phyloP scores from a whole-genome alignment of 164 flowering plant species.

The Tinospora cordifolia region DNA sequence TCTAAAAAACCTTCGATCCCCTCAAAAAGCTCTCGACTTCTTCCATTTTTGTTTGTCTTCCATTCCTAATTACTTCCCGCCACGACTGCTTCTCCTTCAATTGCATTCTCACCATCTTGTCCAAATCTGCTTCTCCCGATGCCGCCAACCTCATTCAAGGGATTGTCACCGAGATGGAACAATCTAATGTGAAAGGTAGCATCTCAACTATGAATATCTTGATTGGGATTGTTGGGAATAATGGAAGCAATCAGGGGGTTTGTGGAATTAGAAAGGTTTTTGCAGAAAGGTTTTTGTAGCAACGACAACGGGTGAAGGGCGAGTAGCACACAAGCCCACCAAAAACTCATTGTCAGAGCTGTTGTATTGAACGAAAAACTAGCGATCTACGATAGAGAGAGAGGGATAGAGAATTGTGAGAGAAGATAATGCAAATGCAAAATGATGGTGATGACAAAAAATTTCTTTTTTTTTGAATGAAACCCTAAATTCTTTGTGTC shows the following conservation, averaged over 20 bases:
- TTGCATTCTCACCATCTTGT: slow-evolving; percentile 49
- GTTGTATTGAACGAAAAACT: too few relatives aligned
- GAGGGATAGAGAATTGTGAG: too few relatives aligned
- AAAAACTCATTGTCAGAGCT: too few relatives aligned
- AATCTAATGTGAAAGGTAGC: slow-evolving; percentile 35
- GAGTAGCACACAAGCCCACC: too few relatives aligned
- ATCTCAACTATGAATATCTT: slow-evolving; percentile 78
- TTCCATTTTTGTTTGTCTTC: slow-evolving; percentile 52
- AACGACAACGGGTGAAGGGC: too few relatives aligned
- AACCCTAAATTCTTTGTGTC: too few relatives aligned
- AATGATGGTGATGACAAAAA: too few relatives aligned
- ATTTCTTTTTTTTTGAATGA: too few relatives aligned
- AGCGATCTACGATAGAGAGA: too few relatives aligned
- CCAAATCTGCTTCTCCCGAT: slow-evolving; percentile 32
- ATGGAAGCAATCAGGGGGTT: slow-evolving; percentile 29
- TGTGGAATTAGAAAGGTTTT: slow-evolving; percentile 27
- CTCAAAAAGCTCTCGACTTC: slow-evolving; percentile 54
- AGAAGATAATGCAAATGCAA: too few relatives aligned
- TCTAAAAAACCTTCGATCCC: slow-evolving; percentile 51
- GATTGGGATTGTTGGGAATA: slow-evolving; percentile 46
- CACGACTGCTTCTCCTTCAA: slow-evolving; percentile 73
- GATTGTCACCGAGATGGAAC: slow-evolving; percentile 56
- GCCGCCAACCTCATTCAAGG: slow-evolving; percentile 25
- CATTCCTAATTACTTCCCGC: slow-evolving; percentile 46
- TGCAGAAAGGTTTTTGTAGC: slow-evolving; percentile 39